These are phyloP conservation scores for Lasiodiplodia citricola DNA, from an alignment of 2,329 filamentous ascomycete genomes.

Conservation along the genomic window DNA sequence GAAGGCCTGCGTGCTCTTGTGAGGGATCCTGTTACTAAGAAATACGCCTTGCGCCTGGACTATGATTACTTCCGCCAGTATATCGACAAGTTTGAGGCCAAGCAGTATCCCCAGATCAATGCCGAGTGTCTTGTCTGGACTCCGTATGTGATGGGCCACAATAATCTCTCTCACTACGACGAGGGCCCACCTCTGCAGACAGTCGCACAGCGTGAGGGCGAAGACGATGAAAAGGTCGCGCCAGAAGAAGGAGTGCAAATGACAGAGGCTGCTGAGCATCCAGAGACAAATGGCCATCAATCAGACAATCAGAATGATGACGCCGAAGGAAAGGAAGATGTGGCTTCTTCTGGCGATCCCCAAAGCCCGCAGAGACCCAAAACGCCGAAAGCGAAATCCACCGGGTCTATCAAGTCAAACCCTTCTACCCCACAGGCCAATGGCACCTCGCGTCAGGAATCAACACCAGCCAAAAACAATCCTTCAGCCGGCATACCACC, in stretches of 20 bases:
- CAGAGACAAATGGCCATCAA: conserved; percentile 17
- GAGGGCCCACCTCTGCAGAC: conserved; percentile 80
- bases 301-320: conserved; percentile 14
- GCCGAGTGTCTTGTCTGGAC: conserved; percentile 87
- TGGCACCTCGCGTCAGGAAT: not conserved
- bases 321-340: not conserved
- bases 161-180: conserved; percentile 81
- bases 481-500: conserved; percentile 62
- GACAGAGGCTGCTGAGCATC: conserved; percentile 27
- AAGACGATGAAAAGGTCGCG: conserved; percentile 51
- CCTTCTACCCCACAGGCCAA: conserved; percentile 23
- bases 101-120: conserved; percentile 85
- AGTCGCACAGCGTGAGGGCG: conserved; percentile 84
- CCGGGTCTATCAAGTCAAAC: conserved; percentile 13
- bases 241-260: conserved; percentile 53
- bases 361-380: conserved; percentile 19
- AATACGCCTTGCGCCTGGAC: conserved; percentile 89
- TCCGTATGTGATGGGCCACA: conserved; percentile 93
- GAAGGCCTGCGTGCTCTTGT: conserved; percentile 90
- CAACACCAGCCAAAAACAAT: conserved; percentile 31
- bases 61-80: conserved; percentile 85
- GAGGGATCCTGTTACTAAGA: conserved; percentile 83
- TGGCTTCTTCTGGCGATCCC: not conserved
- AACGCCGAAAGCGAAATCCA: conserved; percentile 7
- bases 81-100: conserved; percentile 85